Conservation (phyloP, 2,329 filamentous ascomycete genomes). For the Boeremia lycopersici region DNA sequence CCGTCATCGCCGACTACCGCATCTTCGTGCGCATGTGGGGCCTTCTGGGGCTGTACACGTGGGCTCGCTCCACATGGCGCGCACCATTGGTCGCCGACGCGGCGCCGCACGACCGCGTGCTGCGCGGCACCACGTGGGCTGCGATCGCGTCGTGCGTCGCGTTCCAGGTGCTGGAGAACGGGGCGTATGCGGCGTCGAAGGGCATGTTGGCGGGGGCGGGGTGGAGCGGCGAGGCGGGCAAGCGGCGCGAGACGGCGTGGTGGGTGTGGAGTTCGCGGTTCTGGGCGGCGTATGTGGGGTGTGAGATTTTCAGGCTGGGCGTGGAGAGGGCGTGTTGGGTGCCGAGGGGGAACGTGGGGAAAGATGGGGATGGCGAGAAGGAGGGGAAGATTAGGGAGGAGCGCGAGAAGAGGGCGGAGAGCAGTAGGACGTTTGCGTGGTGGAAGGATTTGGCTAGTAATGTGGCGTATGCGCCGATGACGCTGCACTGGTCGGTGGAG, state of each 20-base stretch:
- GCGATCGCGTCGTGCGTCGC: conserved; percentile 71
- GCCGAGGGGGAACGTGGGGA: conserved; percentile 20
- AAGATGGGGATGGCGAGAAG: conserved; percentile 51
- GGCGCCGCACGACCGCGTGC: conserved; percentile 35
- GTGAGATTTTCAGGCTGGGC: conserved; percentile 73
- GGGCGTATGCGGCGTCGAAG: conserved; percentile 75
- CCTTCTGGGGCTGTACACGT: conserved; percentile 73
- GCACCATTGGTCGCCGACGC: conserved; percentile 32
- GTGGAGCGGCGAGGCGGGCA: conserved; percentile 55
- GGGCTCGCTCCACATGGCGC: conserved; percentile 56
- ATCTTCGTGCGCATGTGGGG: conserved; percentile 80
- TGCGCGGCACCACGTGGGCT: conserved; percentile 62
- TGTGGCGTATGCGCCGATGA: conserved; percentile 79
- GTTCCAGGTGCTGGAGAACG: conserved; percentile 85
- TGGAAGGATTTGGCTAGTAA: conserved; percentile 72
- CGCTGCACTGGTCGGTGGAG: conserved; percentile 80
- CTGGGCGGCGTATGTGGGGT: conserved; percentile 78
- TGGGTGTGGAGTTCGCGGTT: conserved; percentile 77
- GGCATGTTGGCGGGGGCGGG: conserved; percentile 63
- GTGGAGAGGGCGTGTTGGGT: conserved; percentile 44
- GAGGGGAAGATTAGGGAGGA: conserved; percentile 53
- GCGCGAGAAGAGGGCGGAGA: conserved; percentile 31
- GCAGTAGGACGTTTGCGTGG: conserved; percentile 55
- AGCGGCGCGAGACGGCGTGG: conserved; percentile 61
- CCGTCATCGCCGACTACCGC: conserved; percentile 71